Evolutionary conservation across 1,139 yeast species (phyloP).

Genomic region (Yamadazyma songkhlaensis): DNA sequence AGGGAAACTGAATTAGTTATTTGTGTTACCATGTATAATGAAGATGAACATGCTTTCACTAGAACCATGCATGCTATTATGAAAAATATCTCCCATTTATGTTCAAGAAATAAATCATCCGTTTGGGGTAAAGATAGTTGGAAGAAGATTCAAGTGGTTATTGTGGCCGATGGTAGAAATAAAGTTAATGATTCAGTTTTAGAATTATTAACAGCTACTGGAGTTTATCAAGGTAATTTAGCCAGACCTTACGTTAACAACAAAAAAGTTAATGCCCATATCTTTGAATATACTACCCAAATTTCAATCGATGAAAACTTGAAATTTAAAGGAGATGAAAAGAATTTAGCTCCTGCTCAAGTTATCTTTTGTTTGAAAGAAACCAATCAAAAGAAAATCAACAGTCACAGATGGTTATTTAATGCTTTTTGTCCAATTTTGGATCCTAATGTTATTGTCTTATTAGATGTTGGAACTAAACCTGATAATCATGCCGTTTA

Average conservation of each 20-base stretch:
- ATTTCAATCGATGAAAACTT: constrained; percentile 80
- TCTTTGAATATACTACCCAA: constrained; percentile 92
- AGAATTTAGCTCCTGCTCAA: constrained; percentile 90
- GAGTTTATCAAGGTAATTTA: constrained; percentile 94
- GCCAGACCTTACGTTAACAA: constrained; percentile 92
- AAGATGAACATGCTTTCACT: constrained; percentile 82
- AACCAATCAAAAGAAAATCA: constrained; percentile 82
- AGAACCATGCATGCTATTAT: constrained; percentile 92
- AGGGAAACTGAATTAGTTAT: constrained; percentile 88
- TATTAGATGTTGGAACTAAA: constrained; percentile 90
- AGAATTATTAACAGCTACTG: constrained; percentile 86
- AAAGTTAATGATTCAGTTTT: constrained; percentile 79
- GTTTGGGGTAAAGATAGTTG: constrained; percentile 96
- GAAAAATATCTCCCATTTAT: constrained; percentile 84
- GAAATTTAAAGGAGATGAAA: constrained; percentile 74
- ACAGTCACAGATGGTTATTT: constrained; percentile 93
- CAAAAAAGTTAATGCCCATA: constrained; percentile 85
- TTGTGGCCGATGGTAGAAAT: constrained; percentile 91
- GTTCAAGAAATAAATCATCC: constrained; percentile 73
- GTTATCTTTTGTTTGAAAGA: constrained; percentile 88
- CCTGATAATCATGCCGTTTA: constrained; percentile 84
- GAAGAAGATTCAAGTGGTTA: constrained; percentile 89
- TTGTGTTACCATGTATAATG: constrained; percentile 95
- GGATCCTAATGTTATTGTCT: constrained; percentile 82
- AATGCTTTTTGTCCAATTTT: constrained; percentile 88